Conservation (phyloP, 768 basidiomycete genomes). For the Hortiboletus campestris region DNA sequence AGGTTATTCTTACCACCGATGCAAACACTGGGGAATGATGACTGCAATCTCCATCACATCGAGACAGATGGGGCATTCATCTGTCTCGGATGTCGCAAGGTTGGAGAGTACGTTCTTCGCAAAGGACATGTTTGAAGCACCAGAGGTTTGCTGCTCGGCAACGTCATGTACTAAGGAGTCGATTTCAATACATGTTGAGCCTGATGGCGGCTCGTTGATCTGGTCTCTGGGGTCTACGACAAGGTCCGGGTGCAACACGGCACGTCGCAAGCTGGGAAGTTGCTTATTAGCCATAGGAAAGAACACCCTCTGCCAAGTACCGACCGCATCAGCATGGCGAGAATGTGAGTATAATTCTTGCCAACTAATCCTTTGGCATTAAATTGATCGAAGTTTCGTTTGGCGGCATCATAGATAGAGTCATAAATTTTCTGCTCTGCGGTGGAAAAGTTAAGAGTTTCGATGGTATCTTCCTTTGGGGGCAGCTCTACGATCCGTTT, state of each 20-base stretch:
- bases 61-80: constrained; percentile 81
- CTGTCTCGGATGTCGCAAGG: constrained; percentile 45
- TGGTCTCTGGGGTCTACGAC: constrained; percentile 57
- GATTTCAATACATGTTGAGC: constrained; percentile 46
- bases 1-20: constrained; percentile 54
- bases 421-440: constrained; percentile 88
- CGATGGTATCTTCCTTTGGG: constrained; percentile 72
- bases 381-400: constrained; percentile 75
- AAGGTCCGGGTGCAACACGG: constrained; percentile 87
- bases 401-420: constrained; percentile 77
- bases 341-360: constrained; percentile 82
- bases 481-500: constrained; percentile 88
- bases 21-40: constrained; percentile 73
- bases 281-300: constrained; percentile 4
- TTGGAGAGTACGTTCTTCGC: constrained; percentile 65
- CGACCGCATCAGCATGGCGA: constrained; percentile 94
- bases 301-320: constrained; percentile 17
- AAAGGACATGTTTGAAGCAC: constrained; percentile 41
- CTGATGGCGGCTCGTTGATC: constrained; percentile 33
- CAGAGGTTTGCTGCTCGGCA: constrained; percentile 34
- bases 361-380: constrained; percentile 75
- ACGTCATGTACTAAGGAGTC: constrained; percentile 59
- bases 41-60: constrained; percentile 72
- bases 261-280: constrained; percentile 70
- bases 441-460: constrained; percentile 76